Evolutionary conservation across 495 filamentous ascomycete species (phyloP).

Genomic region (Penicillium silybi): DNA sequence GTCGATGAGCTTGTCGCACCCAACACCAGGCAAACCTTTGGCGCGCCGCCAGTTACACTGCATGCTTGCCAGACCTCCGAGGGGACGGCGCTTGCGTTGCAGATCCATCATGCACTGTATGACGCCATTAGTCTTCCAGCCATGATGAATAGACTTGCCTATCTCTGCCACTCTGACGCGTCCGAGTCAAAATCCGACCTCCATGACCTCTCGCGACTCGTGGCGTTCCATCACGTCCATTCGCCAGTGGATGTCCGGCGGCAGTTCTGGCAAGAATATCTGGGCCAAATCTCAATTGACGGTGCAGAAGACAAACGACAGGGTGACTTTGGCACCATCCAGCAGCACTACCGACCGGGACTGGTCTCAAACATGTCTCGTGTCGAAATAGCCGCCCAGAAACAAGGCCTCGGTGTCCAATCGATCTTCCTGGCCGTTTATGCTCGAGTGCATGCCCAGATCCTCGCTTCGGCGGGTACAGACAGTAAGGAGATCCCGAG

Average conservation of each 20-base stretch:
- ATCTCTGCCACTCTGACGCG: slow-evolving; percentile 12
- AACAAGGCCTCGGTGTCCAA: slow-evolving; percentile 29
- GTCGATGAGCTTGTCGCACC: slow-evolving; percentile 4
- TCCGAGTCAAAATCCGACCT: background rate
- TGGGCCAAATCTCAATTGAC: slow-evolving; percentile 15
- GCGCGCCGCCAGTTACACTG: slow-evolving; percentile 21
- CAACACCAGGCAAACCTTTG: slow-evolving; percentile 8
- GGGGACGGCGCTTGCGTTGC: slow-evolving; percentile 23
- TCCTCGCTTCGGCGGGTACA: background rate
- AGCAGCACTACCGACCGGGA: slow-evolving; percentile 26
- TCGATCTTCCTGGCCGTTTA: slow-evolving; percentile 33
- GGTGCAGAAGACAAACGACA: background rate
- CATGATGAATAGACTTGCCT: slow-evolving; percentile 21
- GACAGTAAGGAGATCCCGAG: slow-evolving; percentile 1
- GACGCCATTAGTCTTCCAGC: slow-evolving; percentile 31
- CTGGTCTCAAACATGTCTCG: slow-evolving; percentile 24
- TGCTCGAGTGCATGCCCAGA: slow-evolving; percentile 26
- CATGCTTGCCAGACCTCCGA: slow-evolving; percentile 22
- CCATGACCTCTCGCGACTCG: slow-evolving; percentile 24
- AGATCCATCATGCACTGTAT: slow-evolving; percentile 38
- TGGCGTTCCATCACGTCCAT: slow-evolving; percentile 26
- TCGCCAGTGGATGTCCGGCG: slow-evolving; percentile 24
- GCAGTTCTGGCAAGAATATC: slow-evolving; percentile 32
- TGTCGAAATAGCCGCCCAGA: slow-evolving; percentile 26
- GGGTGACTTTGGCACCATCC: slow-evolving; percentile 17